Evolutionary conservation across 2,329 filamentous ascomycete species (phyloP).

Genomic region (Diplodia seriata): DNA sequence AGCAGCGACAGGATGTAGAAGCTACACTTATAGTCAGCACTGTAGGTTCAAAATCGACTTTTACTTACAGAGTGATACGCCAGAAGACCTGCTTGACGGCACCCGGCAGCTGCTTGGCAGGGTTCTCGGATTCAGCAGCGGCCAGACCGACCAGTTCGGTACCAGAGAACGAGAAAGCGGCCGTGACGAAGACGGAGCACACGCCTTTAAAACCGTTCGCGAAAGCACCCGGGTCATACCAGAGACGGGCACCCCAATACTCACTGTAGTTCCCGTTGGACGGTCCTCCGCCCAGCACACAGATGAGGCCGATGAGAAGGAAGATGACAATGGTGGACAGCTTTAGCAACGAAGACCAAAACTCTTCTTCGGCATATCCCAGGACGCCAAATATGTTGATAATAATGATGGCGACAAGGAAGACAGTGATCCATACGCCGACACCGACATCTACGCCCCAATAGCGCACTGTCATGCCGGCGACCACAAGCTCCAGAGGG

Average conservation of each 20-base stretch:
- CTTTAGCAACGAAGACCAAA: constrained; percentile 85
- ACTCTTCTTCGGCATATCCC: constrained; percentile 89
- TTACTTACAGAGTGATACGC: constrained; percentile 69
- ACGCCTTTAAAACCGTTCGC: constrained; percentile 85
- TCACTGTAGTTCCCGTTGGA: constrained; percentile 51
- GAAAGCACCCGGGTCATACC: constrained; percentile 82
- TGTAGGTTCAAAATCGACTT: background rate
- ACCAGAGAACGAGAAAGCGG: constrained; percentile 76
- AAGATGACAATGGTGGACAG: constrained; percentile 86
- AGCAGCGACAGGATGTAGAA: constrained; percentile 88
- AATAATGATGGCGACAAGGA: constrained; percentile 74
- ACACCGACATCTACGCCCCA: constrained; percentile 72
- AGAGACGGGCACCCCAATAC: constrained; percentile 82
- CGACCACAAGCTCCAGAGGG: constrained; percentile 85
- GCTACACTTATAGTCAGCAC: background rate
- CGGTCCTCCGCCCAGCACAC: constrained; percentile 76
- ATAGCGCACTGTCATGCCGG: constrained; percentile 81
- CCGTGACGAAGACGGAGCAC: constrained; percentile 77
- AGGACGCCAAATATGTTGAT: constrained; percentile 92
- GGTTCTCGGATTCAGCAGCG: constrained; percentile 79
- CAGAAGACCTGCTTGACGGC: constrained; percentile 96
- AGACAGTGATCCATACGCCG: constrained; percentile 78
- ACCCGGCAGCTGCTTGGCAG: constrained; percentile 82
- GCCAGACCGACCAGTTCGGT: constrained; percentile 80
- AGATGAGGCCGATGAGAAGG: constrained; percentile 84